Evolutionary conservation across 176 grass and related monocot species (phyloP), one percentile per base, ranked within the genome.

Genomic region (Leersia perrieri): DNA sequence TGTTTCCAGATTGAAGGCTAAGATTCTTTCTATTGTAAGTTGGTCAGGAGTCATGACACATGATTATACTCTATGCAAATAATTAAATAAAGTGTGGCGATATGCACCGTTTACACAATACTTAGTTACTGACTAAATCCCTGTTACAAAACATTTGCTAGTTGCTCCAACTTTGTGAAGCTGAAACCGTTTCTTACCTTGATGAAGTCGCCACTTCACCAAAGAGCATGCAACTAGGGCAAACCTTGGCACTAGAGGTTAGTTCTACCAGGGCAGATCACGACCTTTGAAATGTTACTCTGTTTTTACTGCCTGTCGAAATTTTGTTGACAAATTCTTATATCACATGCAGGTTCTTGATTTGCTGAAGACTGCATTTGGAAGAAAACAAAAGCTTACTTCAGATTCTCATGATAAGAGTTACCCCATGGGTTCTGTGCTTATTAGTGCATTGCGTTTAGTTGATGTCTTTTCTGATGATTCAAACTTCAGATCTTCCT

Each of bases 381-480:
- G 86, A 78, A 89, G 64, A 73, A 91, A 93, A 88, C 79, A 88
- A 70, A 80, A 70, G n/a, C 70, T 30, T 76, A 66, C 36, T 80
- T 60, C 28, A 9, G 63, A 86, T 83, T 60, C 82, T 74, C 83
- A 90, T 57, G 84, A 91, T 83, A 87, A 86, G 70, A 83, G 74
- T 72, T 87, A 91, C 82, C 95, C 88, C n/a, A 89, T 84, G 90
- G 95, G 95, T 40, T 83, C 91, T 72, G 74, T 95, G 78, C 92
- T 91, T 78, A 94, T 95, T 75, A 98, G 86, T 78, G 92, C 92
- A 22, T 74, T 98, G 82, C 90, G 78, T 55, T 75, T 98, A 61
- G 90, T 92, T 85, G 95, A 98, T 66, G 94, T 98, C 57, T 98
- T 98, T 85, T 98, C 92, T 69, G 95, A 93, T 72, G 95, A 98